These are phyloP conservation scores for Corylus heterophylla DNA, from an alignment of 306 rosid species.

Conservation along the genomic window DNA sequence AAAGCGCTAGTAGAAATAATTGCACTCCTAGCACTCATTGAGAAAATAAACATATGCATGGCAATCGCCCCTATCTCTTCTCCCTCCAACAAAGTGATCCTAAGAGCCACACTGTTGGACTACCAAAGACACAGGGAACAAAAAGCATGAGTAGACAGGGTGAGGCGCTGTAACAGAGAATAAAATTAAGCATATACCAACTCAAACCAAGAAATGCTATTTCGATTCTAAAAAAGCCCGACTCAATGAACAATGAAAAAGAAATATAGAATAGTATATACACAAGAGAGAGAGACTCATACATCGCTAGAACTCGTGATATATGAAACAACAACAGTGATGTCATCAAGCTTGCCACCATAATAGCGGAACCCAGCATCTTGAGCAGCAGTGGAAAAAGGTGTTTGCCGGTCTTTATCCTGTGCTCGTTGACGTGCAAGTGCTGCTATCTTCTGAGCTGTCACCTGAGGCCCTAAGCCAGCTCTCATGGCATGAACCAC, in stretches of 20 bases:
- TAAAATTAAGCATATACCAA: not conserved
- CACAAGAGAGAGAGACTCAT: slow-evolving; percentile 19
- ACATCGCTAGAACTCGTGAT: slow-evolving; percentile 38
- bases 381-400: slow-evolving; percentile 96
- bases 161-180: too few relatives aligned
- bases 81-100: too few relatives aligned
- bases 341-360: slow-evolving; percentile 97
- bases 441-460: slow-evolving; percentile 98
- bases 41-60: too few relatives aligned
- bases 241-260: not conserved
- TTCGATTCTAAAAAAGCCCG: slow-evolving; percentile 6
- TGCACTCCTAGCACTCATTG: too few relatives aligned
- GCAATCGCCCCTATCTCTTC: too few relatives aligned
- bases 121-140: too few relatives aligned
- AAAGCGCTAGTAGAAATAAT: too few relatives aligned
- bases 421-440: slow-evolving; percentile 93
- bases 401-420: slow-evolving; percentile 86
- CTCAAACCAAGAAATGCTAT: not conserved
- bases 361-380: slow-evolving; percentile 90
- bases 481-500: slow-evolving; percentile 88
- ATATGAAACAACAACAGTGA: slow-evolving; percentile 87
- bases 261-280: not conserved
- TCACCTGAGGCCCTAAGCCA: slow-evolving; percentile 76
- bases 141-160: too few relatives aligned
- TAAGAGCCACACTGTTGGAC: too few relatives aligned